These are phyloP conservation scores for Suhomyces chickasaworum DNA, from an alignment of 1,139 yeast species.

Conservation along the genomic window DNA sequence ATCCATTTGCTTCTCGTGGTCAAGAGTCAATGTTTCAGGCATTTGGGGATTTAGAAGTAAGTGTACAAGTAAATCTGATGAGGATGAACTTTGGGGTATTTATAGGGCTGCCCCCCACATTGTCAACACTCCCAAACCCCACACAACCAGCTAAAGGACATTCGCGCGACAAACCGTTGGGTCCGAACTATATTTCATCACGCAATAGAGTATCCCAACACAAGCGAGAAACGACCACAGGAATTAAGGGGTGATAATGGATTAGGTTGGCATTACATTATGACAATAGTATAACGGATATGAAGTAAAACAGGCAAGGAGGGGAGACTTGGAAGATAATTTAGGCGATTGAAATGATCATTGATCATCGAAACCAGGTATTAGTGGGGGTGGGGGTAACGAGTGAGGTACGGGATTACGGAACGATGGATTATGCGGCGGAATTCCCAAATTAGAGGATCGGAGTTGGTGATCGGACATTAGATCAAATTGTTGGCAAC, in stretches of 20 bases:
- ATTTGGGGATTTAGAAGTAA: constrained; percentile 3
- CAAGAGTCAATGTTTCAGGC: constrained; percentile 33
- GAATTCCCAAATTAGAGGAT: constrained; percentile 3
- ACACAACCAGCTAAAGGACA: background rate
- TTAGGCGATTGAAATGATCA: background rate
- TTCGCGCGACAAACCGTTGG: constrained; percentile 5
- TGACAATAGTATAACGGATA: background rate
- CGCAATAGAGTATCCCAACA: background rate
- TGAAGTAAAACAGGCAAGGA: background rate
- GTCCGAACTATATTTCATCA: background rate
- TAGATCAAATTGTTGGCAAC: constrained; percentile 11
- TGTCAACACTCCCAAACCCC: constrained; percentile 1
- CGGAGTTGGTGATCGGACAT: constrained; percentile 11
- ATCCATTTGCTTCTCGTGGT: constrained; percentile 43
- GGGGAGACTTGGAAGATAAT: background rate
- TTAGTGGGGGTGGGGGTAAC: background rate
- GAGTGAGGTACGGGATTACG: background rate
- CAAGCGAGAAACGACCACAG: background rate
- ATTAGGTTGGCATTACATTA: background rate
- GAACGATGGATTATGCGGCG: background rate
- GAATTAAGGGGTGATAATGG: background rate
- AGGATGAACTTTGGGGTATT: constrained; percentile 3
- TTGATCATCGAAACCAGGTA: background rate
- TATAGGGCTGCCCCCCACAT: constrained; percentile 1
- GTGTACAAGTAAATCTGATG: background rate